phyloP scores from a whole-genome alignment of 1,284 basidiomycete species.

The Leccinum subfulvum region DNA sequence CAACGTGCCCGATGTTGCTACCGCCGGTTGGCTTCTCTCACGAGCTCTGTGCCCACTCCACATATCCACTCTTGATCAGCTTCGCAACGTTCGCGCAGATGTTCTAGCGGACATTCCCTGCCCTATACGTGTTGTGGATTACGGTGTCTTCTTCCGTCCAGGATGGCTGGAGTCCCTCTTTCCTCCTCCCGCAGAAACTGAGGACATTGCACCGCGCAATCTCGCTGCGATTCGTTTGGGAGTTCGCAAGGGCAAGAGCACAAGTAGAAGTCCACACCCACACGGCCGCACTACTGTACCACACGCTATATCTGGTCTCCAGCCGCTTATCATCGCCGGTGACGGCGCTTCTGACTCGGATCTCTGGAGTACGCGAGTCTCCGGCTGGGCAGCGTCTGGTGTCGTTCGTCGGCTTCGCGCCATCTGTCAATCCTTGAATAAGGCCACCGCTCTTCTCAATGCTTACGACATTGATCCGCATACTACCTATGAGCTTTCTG shows the following conservation, averaged over 20 bases:
- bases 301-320: conserved; percentile 37
- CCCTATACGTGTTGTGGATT: conserved; percentile 58
- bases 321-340: conserved; percentile 73
- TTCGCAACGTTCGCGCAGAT: conserved; percentile 55
- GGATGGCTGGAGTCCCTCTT: conserved; percentile 56
- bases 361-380: conserved; percentile 56
- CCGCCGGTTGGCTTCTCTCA: conserved; percentile 65
- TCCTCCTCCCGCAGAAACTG: conserved; percentile 35
- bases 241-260: conserved; percentile 29
- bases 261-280: conserved; percentile 31
- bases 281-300: conserved; percentile 30
- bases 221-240: conserved; percentile 25
- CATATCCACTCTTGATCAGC: conserved; percentile 54
- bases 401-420: conserved; percentile 67
- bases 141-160: conserved; percentile 61
- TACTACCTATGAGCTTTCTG: conserved; percentile 62
- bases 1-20: conserved; percentile 54
- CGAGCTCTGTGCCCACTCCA: conserved; percentile 56
- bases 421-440: conserved; percentile 64
- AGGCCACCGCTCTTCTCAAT: conserved; percentile 57
- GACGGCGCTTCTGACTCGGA: conserved; percentile 67
- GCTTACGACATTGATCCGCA: conserved; percentile 66
- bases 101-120: conserved; percentile 51
- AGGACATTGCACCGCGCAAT: conserved; percentile 26
- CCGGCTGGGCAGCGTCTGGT: conserved; percentile 58